Conservation (phyloP, 2,329 filamentous ascomycete species). For the Cladophialophora chaetospira region DNA sequence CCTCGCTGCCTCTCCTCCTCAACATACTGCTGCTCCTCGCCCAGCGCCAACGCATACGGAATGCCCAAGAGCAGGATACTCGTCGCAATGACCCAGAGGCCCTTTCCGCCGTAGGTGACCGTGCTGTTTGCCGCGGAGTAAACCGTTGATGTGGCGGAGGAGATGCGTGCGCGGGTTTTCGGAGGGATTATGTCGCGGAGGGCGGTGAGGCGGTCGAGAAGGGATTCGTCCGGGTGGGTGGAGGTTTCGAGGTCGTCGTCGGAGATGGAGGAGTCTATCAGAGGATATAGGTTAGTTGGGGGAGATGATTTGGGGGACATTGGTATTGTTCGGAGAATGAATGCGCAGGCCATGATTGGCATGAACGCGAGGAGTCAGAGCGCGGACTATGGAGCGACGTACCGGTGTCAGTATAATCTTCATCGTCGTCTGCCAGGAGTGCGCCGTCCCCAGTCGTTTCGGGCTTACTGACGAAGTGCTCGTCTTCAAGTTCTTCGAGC, state of each 20-base stretch:
- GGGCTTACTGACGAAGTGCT: slow-evolving; percentile 80
- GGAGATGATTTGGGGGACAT: background rate
- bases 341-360: background rate
- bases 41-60: slow-evolving; percentile 87
- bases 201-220: slow-evolving; percentile 70
- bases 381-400: slow-evolving; percentile 39
- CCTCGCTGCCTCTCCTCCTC: slow-evolving; percentile 98
- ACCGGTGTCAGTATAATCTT: slow-evolving; percentile 94
- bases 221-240: slow-evolving; percentile 56
- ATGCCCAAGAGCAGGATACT: slow-evolving; percentile 87
- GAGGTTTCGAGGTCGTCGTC: slow-evolving; percentile 70
- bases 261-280: slow-evolving; percentile 77
- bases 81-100: slow-evolving; percentile 87
- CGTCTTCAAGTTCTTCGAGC: slow-evolving; percentile 94
- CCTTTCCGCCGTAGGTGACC: slow-evolving; percentile 73
- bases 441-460: slow-evolving; percentile 64
- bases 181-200: slow-evolving; percentile 76
- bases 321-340: background rate
- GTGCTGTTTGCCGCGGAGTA: slow-evolving; percentile 49
- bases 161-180: slow-evolving; percentile 68
- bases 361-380: slow-evolving; percentile 15
- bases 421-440: slow-evolving; percentile 58
- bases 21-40: slow-evolving; percentile 93
- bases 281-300: slow-evolving; percentile 18
- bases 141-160: slow-evolving; percentile 56